Percentiles rank a stretch among this genome's conserved stretches.
Conservation (phyloP, 371 early-diverging fungal species). For the Rhizopus microsporus region DNA sequence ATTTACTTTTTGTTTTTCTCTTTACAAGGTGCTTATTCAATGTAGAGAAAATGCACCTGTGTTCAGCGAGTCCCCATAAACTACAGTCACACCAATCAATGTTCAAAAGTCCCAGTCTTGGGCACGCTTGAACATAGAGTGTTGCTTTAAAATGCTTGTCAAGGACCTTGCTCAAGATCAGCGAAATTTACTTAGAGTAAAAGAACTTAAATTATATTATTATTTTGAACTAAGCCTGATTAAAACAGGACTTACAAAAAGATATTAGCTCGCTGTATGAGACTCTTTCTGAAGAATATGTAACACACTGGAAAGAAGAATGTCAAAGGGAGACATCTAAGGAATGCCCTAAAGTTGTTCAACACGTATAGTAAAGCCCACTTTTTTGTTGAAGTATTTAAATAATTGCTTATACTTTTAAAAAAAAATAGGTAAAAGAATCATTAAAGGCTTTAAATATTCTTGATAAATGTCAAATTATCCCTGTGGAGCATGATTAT, state of each 20-base stretch:
- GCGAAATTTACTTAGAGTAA: constrained; percentile 18
- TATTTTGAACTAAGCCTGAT: neutral
- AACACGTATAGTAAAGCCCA: constrained; percentile 1
- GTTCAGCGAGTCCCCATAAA: too few species aligned
- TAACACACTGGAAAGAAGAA: constrained; percentile 20
- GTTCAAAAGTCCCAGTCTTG: too few species aligned
- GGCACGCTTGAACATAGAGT: too few species aligned
- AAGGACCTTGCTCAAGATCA: constrained; percentile 17
- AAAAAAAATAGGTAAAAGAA: constrained; percentile 30
- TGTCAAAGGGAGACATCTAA: constrained; percentile 13
- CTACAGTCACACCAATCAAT: too few species aligned
- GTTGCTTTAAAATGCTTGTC: constrained; percentile 12
- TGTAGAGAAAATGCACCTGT: too few species aligned
- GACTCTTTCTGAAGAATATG: constrained; percentile 22
- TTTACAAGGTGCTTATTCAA: too few species aligned
- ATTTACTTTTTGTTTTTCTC: too few species aligned
- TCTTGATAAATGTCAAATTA: constrained; percentile 41
- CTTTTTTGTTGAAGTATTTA: neutral
- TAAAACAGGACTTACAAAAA: constrained; percentile 18
- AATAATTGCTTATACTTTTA: neutral
- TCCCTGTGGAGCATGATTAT: constrained; percentile 65
- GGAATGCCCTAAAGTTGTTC: constrained; percentile 28
- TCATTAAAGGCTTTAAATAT: constrained; percentile 29
- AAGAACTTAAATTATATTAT: neutral
- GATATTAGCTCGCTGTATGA: constrained; percentile 29